These are phyloP conservation scores for Myxozyma sirexii DNA, from an alignment of 805 yeast species.

Conservation along the genomic window DNA sequence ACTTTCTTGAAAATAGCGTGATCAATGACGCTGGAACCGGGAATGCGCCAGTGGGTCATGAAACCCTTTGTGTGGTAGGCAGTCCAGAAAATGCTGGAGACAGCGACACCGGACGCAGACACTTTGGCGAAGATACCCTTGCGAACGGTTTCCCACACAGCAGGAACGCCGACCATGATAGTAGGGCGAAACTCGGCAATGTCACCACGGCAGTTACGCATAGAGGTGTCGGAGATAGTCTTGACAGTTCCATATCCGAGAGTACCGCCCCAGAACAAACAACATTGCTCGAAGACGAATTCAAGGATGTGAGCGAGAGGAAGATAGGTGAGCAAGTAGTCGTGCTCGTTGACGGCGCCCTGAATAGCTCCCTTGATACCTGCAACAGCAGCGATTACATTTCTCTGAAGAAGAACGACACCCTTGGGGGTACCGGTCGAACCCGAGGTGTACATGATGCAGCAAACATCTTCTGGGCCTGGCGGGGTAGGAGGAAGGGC, in stretches of 20 bases:
- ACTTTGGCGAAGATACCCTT: conserved; percentile 87
- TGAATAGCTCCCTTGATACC: conserved; percentile 65
- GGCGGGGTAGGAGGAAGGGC: conserved; percentile 52
- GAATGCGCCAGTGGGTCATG: conserved; percentile 66
- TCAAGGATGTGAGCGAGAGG: conserved; percentile 98
- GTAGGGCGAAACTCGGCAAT: conserved; percentile 86
- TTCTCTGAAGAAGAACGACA: conserved; percentile 67
- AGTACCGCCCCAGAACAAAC: conserved; percentile 86
- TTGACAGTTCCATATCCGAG: conserved; percentile 92
- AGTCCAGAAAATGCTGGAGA: conserved; percentile 86
- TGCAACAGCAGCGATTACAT: conserved; percentile 80
- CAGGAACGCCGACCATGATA: conserved; percentile 97
- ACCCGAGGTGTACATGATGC: conserved; percentile 88
- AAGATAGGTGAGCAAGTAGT: conserved; percentile 81
- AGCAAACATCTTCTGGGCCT: conserved; percentile 60
- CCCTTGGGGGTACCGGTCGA: conserved; percentile 87
- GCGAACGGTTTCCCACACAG: conserved; percentile 95
- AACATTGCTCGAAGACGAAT: conserved; percentile 76
- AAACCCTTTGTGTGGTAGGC: conserved; percentile 75
- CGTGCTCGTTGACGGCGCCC: conserved; percentile 60
- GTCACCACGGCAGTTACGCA: conserved; percentile 86
- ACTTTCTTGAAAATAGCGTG: conserved; percentile 78
- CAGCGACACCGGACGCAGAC: conserved; percentile 60
- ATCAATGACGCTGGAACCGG: conserved; percentile 73
- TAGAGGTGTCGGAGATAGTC: conserved; percentile 80